These are phyloP conservation scores for Hyaloscypha variabilis DNA, from an alignment of 495 filamentous ascomycete genomes.

Conservation along the genomic window DNA sequence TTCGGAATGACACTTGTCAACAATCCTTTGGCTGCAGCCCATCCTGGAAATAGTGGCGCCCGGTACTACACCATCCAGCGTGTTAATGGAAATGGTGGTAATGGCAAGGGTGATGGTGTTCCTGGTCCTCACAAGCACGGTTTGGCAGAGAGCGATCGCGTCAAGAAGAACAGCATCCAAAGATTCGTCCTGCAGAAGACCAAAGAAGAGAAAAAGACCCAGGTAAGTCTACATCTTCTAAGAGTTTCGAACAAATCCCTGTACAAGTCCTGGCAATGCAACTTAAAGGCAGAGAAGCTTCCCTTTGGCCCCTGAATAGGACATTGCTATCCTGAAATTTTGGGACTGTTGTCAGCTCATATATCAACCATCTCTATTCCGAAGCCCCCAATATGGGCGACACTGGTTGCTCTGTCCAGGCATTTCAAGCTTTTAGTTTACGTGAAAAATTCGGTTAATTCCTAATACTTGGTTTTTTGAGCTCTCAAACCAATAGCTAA, in stretches of 20 bases:
- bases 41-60: conserved; percentile 49
- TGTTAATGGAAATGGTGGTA: conserved; percentile 76
- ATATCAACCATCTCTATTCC: no score
- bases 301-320: no score
- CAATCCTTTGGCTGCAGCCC: conserved; percentile 27
- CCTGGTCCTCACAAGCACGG: conserved; percentile 72
- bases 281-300: no score
- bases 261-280: no score
- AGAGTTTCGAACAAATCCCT: no score
- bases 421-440: no score
- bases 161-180: conserved; percentile 83
- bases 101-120: conserved; percentile 71
- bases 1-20: conserved; percentile 46
- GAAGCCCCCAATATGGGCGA: no score
- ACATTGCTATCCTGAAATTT: no score
- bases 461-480: no score
- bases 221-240: conserved; percentile 66
- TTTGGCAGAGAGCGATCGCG: conserved; percentile 76
- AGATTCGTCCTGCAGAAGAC: conserved; percentile 66
- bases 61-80: conserved; percentile 75
- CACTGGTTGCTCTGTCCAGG: no score
- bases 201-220: conserved; percentile 66
- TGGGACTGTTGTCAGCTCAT: no score
- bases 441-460: no score
- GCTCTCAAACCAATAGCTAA: not conserved